Base-by-base conservation (phyloP, 2,329 filamentous ascomycete species). In the Cercospora canescens region DNA sequence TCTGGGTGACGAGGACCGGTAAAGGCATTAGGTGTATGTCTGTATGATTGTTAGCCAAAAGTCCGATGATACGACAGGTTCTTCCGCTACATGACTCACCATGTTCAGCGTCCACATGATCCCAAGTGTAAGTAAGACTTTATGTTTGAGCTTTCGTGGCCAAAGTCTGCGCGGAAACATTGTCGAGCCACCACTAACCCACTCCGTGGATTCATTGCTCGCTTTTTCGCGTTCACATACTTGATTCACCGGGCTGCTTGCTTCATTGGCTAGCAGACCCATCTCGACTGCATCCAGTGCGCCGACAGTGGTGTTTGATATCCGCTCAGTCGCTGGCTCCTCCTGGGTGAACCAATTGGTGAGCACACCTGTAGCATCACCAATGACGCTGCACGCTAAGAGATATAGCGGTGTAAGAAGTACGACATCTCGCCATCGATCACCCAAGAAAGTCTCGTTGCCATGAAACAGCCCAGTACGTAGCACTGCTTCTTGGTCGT, bases 401-500 rank as follows among this genome's bases (percentile, higher is more conserved):
- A 84, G 56, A 65, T 85, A 83, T 2, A 81, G 64, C 0, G 75
- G 71, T 1, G 80, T 82, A 12, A 83, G 66, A 1, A 84, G 37
- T 4, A 77, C 67, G 5, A 79, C 68, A 67, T 84, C 81, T 18
- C 75, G 65, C 74, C 73, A 76, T 52, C 74, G 74, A 66, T 76
- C 74, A 9, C 70, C 67, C 52, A 68, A 37, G 21, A 77, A 62
- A 4, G 67, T 74, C 4, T 74, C 73, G 34, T 70, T 60, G 21
- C 71, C 68, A 60, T 73, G 64, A 67, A 79, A 69, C 70, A 74
- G 61, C 65, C 81, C 71, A 71, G 72, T 68, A 61, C 80, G 72
- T 7, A 89, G 79, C 4, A 85, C 70, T 0, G 84, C 85, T 34
- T 81, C 83, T 2, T 85, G 84, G 70, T 89, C 86, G 2, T 82